A percentile compares a stretch with the other conserved stretches of the same genome.
phyloP scores from a whole-genome alignment of 495 filamentous ascomycete species.

The Aspergillus olivimuriae region DNA sequence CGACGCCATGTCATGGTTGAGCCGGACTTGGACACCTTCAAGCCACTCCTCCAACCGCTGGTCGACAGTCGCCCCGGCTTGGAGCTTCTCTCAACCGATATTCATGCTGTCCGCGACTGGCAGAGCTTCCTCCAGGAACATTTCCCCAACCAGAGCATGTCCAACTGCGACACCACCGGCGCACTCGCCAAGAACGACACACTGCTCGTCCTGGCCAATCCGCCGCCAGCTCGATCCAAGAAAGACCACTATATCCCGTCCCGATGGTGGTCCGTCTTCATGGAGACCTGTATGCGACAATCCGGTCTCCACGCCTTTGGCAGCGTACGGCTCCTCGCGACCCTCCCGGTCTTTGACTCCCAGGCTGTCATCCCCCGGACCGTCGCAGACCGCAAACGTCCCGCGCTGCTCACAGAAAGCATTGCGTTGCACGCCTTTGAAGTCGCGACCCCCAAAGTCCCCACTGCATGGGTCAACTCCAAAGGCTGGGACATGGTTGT shows the following conservation, averaged over 20 bases:
- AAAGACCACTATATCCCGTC: slow-evolving; percentile 35
- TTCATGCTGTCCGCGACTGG: slow-evolving; percentile 44
- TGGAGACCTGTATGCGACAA: slow-evolving; percentile 26
- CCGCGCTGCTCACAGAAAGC: slow-evolving; percentile 49
- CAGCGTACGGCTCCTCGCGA: slow-evolving; percentile 64
- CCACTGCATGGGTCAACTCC: slow-evolving; percentile 6
- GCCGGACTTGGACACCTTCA: slow-evolving; percentile 46
- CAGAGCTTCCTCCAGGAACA: slow-evolving; percentile 36
- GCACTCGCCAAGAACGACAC: slow-evolving; percentile 50
- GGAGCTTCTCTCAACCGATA: slow-evolving; percentile 38
- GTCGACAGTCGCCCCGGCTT: slow-evolving; percentile 52
- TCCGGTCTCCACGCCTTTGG: slow-evolving; percentile 34
- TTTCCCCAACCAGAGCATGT: slow-evolving; percentile 28
- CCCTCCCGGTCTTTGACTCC: slow-evolving; percentile 47
- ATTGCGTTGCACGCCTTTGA: slow-evolving; percentile 44
- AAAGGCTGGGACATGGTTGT: slow-evolving; percentile 26
- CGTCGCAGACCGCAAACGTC: slow-evolving; percentile 43
- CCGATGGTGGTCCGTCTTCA: slow-evolving; percentile 26
- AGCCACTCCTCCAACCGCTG: slow-evolving; percentile 54
- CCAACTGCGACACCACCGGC: slow-evolving; percentile 17
- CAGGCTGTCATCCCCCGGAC: slow-evolving; percentile 43
- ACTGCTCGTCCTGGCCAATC: slow-evolving; percentile 60
- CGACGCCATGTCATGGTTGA: slow-evolving; percentile 77
- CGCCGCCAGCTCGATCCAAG: slow-evolving; percentile 21
- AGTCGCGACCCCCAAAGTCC: slow-evolving; percentile 29